Conservation (phyloP, 164 flowering plant species). For the Akebia trifoliata region DNA sequence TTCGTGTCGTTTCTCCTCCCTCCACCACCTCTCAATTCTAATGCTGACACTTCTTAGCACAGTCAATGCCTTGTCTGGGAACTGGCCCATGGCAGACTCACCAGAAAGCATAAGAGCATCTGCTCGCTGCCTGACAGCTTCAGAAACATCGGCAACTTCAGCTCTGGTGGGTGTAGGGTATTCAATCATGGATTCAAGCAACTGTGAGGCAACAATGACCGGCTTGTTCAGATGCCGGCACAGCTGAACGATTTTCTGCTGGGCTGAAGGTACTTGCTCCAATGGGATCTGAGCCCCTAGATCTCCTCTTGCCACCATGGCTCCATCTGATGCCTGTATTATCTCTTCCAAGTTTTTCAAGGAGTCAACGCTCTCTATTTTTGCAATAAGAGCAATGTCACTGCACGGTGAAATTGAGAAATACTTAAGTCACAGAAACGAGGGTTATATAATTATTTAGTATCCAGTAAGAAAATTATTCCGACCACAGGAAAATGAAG, state of each 20-base stretch:
- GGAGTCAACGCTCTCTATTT: conserved; percentile 94
- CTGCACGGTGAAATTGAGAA: conserved; percentile 37
- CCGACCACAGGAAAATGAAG: no score
- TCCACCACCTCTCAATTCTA: conserved; percentile 94
- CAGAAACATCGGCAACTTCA: conserved; percentile 98
- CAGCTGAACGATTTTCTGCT: conserved; percentile 69
- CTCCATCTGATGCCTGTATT: conserved; percentile 87
- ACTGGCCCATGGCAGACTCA: conserved; percentile 98
- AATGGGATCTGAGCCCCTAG: conserved; percentile 95
- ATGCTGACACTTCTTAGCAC: conserved; percentile 88
- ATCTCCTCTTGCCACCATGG: conserved; percentile 99
- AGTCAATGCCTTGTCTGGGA: conserved; percentile 81
- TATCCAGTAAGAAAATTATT: no score
- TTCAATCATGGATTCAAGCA: conserved; percentile 96
- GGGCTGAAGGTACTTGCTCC: conserved; percentile 95
- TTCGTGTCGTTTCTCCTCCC: conserved; percentile 83
- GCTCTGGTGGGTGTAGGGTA: conserved; percentile 98
- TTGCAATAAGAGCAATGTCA: conserved; percentile 81
- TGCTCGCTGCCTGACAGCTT: conserved; percentile 86
- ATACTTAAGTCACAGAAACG: background rate
- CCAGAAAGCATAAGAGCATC: conserved; percentile 99
- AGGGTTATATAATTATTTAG: no score
- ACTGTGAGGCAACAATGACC: conserved; percentile 93
- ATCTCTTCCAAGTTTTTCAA: conserved; percentile 86
- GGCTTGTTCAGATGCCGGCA: conserved; percentile 92